These are phyloP conservation scores for Talaromyces nanjingensis DNA, from an alignment of 495 filamentous ascomycete species.

Conservation along the genomic window DNA sequence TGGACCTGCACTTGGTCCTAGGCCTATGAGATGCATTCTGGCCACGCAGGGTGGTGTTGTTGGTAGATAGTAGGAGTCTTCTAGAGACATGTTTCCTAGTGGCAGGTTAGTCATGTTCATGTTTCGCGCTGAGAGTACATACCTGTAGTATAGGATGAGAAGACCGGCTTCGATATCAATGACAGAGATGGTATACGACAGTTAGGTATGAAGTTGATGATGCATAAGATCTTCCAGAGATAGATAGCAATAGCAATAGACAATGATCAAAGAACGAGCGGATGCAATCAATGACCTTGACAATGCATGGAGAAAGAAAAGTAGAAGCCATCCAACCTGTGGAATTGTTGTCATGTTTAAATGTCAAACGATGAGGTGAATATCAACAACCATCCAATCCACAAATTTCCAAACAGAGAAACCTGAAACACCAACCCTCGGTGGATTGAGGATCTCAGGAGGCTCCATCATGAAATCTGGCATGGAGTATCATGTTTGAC, in stretches of 20 bases:
- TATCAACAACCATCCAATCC: constrained; percentile 8
- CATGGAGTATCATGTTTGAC: constrained; percentile 1
- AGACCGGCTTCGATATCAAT: neutral
- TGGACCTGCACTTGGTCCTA: constrained; percentile 15
- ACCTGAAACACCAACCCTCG: constrained; percentile 32
- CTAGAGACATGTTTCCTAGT: constrained; percentile 35
- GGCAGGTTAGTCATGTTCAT: neutral
- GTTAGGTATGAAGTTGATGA: neutral
- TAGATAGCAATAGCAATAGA: neutral
- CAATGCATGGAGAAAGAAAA: neutral
- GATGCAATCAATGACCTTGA: neutral
- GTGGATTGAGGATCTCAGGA: neutral
- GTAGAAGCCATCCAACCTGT: constrained; percentile 15
- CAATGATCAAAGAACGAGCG: neutral
- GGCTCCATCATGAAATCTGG: neutral
- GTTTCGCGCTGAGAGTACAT: neutral
- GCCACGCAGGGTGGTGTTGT: constrained; percentile 34
- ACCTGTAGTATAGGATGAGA: neutral
- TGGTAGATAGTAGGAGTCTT: constrained; percentile 39
- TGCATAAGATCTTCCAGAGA: neutral
- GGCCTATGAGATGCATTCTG: constrained; percentile 18
- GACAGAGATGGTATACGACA: neutral
- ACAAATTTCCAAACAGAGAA: constrained; percentile 21
- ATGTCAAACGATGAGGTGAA: constrained; percentile 18
- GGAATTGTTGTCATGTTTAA: constrained; percentile 35